Percentiles rank a stretch among this genome's conserved stretches.
Conservation (phyloP, 2,329 filamentous ascomycete species). For the Ramularia collo-cygni region DNA sequence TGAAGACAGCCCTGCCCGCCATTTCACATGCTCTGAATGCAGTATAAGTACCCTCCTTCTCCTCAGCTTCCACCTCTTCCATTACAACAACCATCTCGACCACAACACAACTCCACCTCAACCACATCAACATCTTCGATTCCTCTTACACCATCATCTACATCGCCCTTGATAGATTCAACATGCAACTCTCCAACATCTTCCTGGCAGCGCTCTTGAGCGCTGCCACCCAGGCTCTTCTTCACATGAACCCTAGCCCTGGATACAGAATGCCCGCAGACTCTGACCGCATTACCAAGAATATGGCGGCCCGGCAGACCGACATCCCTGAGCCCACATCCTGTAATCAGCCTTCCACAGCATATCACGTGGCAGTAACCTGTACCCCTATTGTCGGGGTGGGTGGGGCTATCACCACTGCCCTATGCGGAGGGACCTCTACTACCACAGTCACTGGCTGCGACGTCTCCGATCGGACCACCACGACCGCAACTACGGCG, state of each 20-base stretch:
- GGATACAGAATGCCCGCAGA: too few relatives aligned
- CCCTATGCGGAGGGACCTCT: slow-evolving; percentile 1
- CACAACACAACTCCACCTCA: neutral
- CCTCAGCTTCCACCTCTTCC: neutral
- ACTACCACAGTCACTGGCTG: slow-evolving; percentile 5
- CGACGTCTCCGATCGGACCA: slow-evolving; percentile 1
- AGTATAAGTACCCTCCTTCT: neutral
- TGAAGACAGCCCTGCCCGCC: too few relatives aligned
- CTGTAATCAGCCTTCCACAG: neutral
- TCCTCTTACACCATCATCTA: neutral
- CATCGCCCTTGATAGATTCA: too few relatives aligned
- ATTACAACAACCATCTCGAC: neutral
- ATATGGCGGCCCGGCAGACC: neutral
- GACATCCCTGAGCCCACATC: neutral
- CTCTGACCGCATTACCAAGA: neutral
- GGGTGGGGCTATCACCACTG: neutral
- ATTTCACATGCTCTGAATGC: too few relatives aligned
- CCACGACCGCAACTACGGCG: slow-evolving; percentile 1
- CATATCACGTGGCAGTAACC: neutral
- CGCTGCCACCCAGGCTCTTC: too few relatives aligned
- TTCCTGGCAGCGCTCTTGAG: too few relatives aligned
- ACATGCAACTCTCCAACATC: too few relatives aligned
- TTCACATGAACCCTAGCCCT: too few relatives aligned
- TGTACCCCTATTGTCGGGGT: neutral
- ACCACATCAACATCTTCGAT: neutral